phyloP scores from a whole-genome alignment of 768 basidiomycete genomes.

The Pleurotus sapidus region DNA sequence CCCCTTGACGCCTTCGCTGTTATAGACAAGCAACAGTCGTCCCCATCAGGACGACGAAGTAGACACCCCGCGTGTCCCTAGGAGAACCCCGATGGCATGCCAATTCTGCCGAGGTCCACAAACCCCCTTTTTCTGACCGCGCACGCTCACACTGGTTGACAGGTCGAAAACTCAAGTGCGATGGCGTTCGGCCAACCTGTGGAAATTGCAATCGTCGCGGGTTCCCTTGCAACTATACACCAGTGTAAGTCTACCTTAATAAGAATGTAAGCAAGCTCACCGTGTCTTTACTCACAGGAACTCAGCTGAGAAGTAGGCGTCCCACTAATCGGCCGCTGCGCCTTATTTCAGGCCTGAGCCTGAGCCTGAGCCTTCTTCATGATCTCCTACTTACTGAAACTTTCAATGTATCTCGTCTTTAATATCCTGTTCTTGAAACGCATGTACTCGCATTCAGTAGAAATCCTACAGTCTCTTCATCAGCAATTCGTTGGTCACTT shows the following conservation, averaged over 20 bases:
- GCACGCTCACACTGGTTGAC: constrained; percentile 2
- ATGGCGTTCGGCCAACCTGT: constrained; percentile 61
- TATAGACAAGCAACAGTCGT: background rate
- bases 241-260: constrained; percentile 52
- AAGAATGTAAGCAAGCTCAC: constrained; percentile 9
- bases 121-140: background rate
- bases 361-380: no score
- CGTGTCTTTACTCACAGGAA: constrained; percentile 13
- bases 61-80: constrained; percentile 23
- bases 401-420: no score
- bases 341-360: no score
- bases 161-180: constrained; percentile 76
- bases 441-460: no score
- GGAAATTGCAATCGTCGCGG: constrained; percentile 62
- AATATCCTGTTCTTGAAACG: no score
- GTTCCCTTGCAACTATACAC: constrained; percentile 55
- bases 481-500: no score
- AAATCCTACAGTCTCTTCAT: no score
- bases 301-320: constrained; percentile 22
- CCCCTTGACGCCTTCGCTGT: background rate
- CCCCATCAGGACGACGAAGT: background rate
- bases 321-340: no score
- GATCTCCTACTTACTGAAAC: no score
- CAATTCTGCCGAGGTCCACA: constrained; percentile 66
- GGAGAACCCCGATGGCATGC: constrained; percentile 68